Percentiles rank a stretch among this genome's conserved stretches.
phyloP scores from a whole-genome alignment of 805 yeast species.

The Cyberlindnera petersonii region DNA sequence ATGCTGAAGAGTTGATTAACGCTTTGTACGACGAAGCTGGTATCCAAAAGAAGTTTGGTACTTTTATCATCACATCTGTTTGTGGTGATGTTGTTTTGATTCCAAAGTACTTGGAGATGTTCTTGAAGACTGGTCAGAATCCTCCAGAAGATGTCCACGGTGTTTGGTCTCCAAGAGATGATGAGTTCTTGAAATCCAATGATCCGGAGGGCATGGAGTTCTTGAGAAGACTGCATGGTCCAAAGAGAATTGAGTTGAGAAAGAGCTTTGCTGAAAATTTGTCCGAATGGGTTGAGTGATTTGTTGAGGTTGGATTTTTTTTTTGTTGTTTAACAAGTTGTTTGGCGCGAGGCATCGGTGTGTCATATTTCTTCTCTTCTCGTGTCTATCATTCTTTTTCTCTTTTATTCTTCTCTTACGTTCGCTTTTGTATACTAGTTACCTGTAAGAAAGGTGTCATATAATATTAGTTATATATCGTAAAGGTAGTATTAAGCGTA shows the following conservation, averaged over 20 bases:
- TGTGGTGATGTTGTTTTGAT: slow-evolving; percentile 42
- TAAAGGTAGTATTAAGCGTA: background rate
- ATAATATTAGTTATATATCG: too few species aligned
- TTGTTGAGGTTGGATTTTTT: slow-evolving; percentile 1
- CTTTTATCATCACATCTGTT: slow-evolving; percentile 38
- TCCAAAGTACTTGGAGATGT: slow-evolving; percentile 38
- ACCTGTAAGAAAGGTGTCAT: too few species aligned
- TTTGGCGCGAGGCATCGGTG: background rate
- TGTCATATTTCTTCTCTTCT: background rate
- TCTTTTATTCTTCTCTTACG: background rate
- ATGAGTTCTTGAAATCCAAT: slow-evolving; percentile 32
- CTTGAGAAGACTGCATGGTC: slow-evolving; percentile 37
- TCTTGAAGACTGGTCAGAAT: slow-evolving; percentile 37
- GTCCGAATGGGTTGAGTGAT: slow-evolving; percentile 8
- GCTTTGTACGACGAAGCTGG: slow-evolving; percentile 40
- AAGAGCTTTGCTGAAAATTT: slow-evolving; percentile 34
- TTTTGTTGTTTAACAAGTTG: background rate
- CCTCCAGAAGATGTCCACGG: slow-evolving; percentile 43
- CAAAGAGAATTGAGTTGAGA: slow-evolving; percentile 39
- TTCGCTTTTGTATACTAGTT: too few species aligned
- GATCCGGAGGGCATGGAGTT: slow-evolving; percentile 33
- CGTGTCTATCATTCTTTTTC: too few species aligned
- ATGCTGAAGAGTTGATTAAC: slow-evolving; percentile 40
- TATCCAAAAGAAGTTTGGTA: slow-evolving; percentile 39
- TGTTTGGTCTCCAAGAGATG: slow-evolving; percentile 44